Evolutionary conservation across 257 asterid species (phyloP).

Genomic region (Solanum verrucosum): DNA sequence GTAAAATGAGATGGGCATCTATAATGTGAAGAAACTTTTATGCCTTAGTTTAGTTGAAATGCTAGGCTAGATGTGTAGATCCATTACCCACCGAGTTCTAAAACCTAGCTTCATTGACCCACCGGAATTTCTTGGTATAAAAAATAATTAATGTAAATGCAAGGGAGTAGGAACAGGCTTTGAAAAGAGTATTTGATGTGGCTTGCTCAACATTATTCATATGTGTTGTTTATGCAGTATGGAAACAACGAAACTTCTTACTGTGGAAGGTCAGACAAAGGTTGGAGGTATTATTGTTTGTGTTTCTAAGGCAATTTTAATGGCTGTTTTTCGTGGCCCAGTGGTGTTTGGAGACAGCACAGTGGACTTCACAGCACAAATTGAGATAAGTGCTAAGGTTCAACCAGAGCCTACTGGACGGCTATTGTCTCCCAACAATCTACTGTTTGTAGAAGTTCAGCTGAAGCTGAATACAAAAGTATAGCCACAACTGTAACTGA

Average conservation of each 20-base stretch:
- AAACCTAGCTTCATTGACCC: background rate
- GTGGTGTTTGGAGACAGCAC: too few relatives aligned
- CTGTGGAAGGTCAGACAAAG: slow-evolving; percentile 79
- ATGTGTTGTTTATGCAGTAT: slow-evolving; percentile 58
- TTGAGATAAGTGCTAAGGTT: too few relatives aligned
- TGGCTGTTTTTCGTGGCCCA: too few relatives aligned
- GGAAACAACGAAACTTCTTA: slow-evolving; percentile 69
- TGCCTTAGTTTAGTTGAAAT: background rate
- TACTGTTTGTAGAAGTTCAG: too few relatives aligned
- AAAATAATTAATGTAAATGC: background rate
- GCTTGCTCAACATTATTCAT: slow-evolving; percentile 11
- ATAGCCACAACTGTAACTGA: too few relatives aligned
- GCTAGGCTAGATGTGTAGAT: background rate
- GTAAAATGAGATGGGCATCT: background rate
- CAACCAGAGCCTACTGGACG: slow-evolving; percentile 81
- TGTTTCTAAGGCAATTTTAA: too few relatives aligned
- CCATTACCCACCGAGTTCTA: background rate
- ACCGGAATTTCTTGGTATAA: background rate
- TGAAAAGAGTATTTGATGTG: background rate
- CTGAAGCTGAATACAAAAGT: too few relatives aligned
- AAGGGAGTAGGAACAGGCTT: background rate
- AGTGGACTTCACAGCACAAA: too few relatives aligned
- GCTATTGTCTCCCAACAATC: slow-evolving; percentile 27
- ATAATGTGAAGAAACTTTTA: background rate
- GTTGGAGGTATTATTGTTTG: slow-evolving; percentile 36